Conservation (phyloP, 1,284 basidiomycete species). For the Malassezia japonica region DNA sequence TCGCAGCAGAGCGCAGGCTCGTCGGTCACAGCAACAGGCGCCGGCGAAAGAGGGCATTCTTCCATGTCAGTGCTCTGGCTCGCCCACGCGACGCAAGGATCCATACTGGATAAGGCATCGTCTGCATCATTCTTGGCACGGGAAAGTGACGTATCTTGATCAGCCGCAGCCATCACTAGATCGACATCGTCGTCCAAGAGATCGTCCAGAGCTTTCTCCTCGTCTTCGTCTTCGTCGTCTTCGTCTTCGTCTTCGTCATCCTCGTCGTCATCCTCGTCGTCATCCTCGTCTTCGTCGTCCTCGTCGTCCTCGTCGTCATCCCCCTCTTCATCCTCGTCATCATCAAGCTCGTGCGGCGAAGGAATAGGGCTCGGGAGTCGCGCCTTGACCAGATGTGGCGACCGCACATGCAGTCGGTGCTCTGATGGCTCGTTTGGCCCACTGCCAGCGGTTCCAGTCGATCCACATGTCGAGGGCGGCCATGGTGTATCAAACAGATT, state of each 20-base stretch:
- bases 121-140: too few species aligned
- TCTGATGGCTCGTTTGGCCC: neutral
- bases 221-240: neutral
- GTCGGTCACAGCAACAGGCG: too few species aligned
- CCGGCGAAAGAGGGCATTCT: too few species aligned
- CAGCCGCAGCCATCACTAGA: too few species aligned
- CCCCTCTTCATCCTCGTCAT: neutral
- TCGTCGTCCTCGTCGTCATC: neutral
- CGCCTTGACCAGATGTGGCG: constrained; percentile 1
- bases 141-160: too few species aligned
- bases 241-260: neutral
- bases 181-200: neutral
- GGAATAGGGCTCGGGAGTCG: neutral
- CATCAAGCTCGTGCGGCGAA: neutral
- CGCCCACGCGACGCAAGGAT: neutral
- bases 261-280: neutral
- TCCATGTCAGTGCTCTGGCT: neutral
- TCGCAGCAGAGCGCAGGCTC: too few species aligned
- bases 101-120: neutral
- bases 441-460: neutral
- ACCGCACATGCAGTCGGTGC: neutral
- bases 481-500: neutral
- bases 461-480: neutral
- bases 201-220: neutral
- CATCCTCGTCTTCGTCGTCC: neutral